These are phyloP conservation scores for Penicillium sp. DNA, from an alignment of 2,329 filamentous ascomycete species.

Conservation along the genomic window DNA sequence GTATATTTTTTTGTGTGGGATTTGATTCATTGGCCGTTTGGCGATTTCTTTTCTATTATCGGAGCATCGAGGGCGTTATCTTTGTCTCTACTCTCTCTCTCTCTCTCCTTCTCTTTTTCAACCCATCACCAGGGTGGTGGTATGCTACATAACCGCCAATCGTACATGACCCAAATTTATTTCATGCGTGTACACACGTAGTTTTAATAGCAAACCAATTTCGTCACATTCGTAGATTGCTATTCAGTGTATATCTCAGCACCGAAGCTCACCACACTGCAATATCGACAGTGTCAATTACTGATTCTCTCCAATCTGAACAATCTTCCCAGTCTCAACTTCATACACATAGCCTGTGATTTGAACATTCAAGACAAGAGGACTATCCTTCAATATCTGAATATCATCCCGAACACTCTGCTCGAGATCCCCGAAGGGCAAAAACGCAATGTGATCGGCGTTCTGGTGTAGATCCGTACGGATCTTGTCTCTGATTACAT, in stretches of 20 bases:
- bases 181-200: neutral
- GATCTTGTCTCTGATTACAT: conserved; percentile 62
- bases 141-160: neutral
- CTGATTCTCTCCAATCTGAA: conserved; percentile 40
- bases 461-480: conserved; percentile 52
- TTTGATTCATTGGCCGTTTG: conserved; percentile 11
- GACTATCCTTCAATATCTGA: conserved; percentile 57
- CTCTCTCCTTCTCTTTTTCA: neutral
- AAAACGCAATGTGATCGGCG: conserved; percentile 57
- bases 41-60: conserved; percentile 9
- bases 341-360: conserved; percentile 77
- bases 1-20: conserved; percentile 10
- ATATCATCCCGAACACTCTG: conserved; percentile 64
- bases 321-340: conserved; percentile 68
- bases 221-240: neutral
- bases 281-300: neutral
- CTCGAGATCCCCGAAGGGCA: conserved; percentile 65
- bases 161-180: neutral
- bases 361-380: conserved; percentile 60
- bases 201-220: neutral
- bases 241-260: neutral
- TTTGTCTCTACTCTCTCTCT: conserved; percentile 7
- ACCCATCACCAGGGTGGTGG: neutral
- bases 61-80: conserved; percentile 20
- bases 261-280: neutral